Percentiles rank a stretch among this genome's conserved stretches.
phyloP scores from a whole-genome alignment of 768 basidiomycete species.

The Termitomyces titanicus region DNA sequence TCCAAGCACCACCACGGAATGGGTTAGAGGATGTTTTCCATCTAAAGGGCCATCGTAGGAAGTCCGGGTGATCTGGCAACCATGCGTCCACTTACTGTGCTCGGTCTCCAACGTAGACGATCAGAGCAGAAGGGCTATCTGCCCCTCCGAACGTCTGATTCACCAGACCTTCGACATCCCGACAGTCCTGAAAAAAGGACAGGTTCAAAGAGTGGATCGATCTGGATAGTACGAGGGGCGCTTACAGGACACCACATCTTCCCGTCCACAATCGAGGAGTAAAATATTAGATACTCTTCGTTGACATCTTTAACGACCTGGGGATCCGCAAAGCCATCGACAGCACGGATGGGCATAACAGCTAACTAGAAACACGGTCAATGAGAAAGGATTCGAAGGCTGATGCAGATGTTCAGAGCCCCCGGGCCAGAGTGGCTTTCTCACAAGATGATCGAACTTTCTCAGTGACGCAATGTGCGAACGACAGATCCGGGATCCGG shows the following conservation, averaged over 20 bases:
- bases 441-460: too few relatives aligned
- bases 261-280: conserved; percentile 61
- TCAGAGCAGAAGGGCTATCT: conserved; percentile 47
- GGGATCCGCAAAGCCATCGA: conserved; percentile 32
- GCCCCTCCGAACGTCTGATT: conserved; percentile 42
- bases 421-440: too few relatives aligned
- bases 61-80: not conserved
- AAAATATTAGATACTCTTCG: conserved; percentile 66
- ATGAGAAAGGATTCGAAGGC: too few relatives aligned
- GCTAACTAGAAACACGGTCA: not conserved
- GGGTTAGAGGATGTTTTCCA: conserved; percentile 62
- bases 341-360: conserved; percentile 55
- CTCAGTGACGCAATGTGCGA: too few relatives aligned
- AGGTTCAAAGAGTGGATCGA: not conserved
- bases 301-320: conserved; percentile 33
- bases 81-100: conserved; percentile 45
- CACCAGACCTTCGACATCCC: conserved; percentile 54
- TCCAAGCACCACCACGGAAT: conserved; percentile 64
- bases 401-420: too few relatives aligned
- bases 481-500: too few relatives aligned
- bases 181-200: conserved; percentile 51
- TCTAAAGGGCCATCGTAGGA: conserved; percentile 31
- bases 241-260: conserved; percentile 70
- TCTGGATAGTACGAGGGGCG: conserved; percentile 6
- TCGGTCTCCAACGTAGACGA: conserved; percentile 69